Percentiles rank a stretch among this genome's conserved stretches.
Conservation (phyloP, 352 stramenopile species). For the Phytophthora uliginosa region DNA sequence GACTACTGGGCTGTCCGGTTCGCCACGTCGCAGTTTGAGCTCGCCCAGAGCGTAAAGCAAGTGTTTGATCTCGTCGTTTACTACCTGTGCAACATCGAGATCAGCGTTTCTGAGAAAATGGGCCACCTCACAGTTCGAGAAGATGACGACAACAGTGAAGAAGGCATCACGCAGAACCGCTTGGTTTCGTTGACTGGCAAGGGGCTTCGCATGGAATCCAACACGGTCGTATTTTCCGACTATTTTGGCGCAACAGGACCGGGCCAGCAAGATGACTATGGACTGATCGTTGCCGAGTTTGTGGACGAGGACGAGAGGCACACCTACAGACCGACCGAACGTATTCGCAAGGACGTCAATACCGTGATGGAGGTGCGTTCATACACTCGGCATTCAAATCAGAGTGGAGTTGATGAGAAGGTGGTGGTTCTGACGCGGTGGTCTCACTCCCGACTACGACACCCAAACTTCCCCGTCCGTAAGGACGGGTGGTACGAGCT, state of each 20-base stretch:
- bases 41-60: conserved; percentile 34
- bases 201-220: conserved; percentile 46
- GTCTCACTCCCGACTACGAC: conserved; percentile 43
- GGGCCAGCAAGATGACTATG: conserved; percentile 21
- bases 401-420: conserved; percentile 22
- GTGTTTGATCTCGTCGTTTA: conserved; percentile 48
- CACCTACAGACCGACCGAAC: conserved; percentile 35
- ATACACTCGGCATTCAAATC: conserved; percentile 14
- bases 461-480: conserved; percentile 37
- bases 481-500: conserved; percentile 44
- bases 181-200: conserved; percentile 37
- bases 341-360: conserved; percentile 46
- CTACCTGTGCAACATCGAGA: conserved; percentile 52
- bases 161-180: conserved; percentile 40
- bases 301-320: conserved; percentile 47
- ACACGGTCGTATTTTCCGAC: conserved; percentile 41
- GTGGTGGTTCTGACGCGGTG: conserved; percentile 57
- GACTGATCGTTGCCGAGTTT: conserved; percentile 45
- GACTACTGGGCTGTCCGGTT: conserved; percentile 43
- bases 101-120: conserved; percentile 48
- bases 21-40: conserved; percentile 38
- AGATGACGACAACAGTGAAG: conserved; percentile 37
- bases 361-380: conserved; percentile 37
- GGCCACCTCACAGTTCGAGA: conserved; percentile 49
- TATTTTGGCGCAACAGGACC: conserved; percentile 17